Percentiles rank a stretch among this genome's conserved stretches.
Evolutionary conservation across 805 yeast species (phyloP).

Genomic region (Saccharomycopsis vini): DNA sequence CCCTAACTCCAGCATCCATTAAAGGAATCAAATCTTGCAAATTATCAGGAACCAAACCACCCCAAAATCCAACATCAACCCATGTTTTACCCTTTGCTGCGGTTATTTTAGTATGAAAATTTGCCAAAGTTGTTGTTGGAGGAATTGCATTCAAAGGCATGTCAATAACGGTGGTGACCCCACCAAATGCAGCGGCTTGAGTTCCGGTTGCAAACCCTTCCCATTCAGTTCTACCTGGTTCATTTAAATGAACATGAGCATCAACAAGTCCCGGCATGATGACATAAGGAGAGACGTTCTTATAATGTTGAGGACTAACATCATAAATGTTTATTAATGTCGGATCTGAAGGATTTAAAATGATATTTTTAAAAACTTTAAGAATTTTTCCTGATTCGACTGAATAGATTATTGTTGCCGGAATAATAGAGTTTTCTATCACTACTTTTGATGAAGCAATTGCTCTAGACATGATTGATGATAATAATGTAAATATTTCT

Average conservation of each 20-base stretch:
- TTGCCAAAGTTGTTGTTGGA: slow-evolving; percentile 79
- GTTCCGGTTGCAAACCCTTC: slow-evolving; percentile 98
- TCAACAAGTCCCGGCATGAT: slow-evolving; percentile 89
- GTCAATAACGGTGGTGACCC: slow-evolving; percentile 90
- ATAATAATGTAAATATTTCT: no score
- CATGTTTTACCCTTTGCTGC: slow-evolving; percentile 80
- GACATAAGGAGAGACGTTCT: slow-evolving; percentile 52
- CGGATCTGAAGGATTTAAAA: slow-evolving; percentile 22
- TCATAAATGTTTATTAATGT: not conserved
- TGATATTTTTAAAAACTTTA: slow-evolving; percentile 33
- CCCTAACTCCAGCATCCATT: slow-evolving; percentile 80
- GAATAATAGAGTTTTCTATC: slow-evolving; percentile 33
- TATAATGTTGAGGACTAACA: slow-evolving; percentile 33
- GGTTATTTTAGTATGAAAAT: slow-evolving; percentile 61
- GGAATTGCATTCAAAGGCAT: slow-evolving; percentile 97
- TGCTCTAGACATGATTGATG: slow-evolving; percentile 50
- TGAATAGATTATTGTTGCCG: slow-evolving; percentile 63
- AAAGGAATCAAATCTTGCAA: slow-evolving; percentile 61
- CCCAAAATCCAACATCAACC: slow-evolving; percentile 97
- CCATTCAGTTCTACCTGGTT: slow-evolving; percentile 98
- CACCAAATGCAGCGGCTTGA: slow-evolving; percentile 89
- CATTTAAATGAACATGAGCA: slow-evolving; percentile 89
- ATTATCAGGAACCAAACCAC: slow-evolving; percentile 83
- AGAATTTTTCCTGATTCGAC: slow-evolving; percentile 49
- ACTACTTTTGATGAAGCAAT: slow-evolving; percentile 53